Evolutionary conservation across 2,329 filamentous ascomycete genomes (phyloP).

Genomic region (Dactylonectria estremocensis): DNA sequence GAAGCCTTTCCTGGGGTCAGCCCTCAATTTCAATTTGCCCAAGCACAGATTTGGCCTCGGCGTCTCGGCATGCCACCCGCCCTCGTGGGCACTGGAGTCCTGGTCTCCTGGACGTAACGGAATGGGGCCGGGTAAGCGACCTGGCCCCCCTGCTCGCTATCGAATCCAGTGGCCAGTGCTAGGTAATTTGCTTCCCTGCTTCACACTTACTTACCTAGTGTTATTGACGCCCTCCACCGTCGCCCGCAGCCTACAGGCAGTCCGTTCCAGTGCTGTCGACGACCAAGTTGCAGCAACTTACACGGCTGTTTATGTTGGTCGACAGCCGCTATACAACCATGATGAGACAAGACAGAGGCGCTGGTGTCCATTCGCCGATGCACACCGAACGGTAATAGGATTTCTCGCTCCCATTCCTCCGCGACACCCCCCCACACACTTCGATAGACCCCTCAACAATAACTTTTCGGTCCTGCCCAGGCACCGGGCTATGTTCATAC

Average conservation of each 20-base stretch:
- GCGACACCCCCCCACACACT: conserved; percentile 3
- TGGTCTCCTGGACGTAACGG: no score
- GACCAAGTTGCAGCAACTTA: background rate
- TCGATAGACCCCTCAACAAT: conserved; percentile 1
- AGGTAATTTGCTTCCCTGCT: conserved; percentile 20
- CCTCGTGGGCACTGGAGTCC: conserved; percentile 31
- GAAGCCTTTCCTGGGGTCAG: conserved; percentile 38
- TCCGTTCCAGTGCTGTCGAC: background rate
- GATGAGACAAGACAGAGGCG: background rate
- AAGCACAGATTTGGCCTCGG: conserved; percentile 39
- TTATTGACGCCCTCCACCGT: conserved; percentile 6
- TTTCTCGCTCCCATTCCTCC: conserved; percentile 10
- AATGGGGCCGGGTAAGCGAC: conserved; percentile 36
- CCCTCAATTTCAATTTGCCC: conserved; percentile 44
- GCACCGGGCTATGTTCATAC: conserved; percentile 8
- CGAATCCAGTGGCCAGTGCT: conserved; percentile 10
- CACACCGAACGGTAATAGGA: conserved; percentile 1
- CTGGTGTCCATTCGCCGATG: conserved; percentile 16
- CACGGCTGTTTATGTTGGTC: conserved; percentile 2
- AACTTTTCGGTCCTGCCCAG: conserved; percentile 17
- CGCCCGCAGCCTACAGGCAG: background rate
- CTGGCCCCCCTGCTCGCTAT: conserved; percentile 19
- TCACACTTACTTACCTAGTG: conserved; percentile 19
- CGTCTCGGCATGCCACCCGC: conserved; percentile 43
- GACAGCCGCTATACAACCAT: conserved; percentile 5